A percentile compares a stretch with the other conserved stretches of the same genome.
These are phyloP conservation scores for Echria macrotheca DNA, from an alignment of 495 filamentous ascomycete genomes.

Conservation along the genomic window DNA sequence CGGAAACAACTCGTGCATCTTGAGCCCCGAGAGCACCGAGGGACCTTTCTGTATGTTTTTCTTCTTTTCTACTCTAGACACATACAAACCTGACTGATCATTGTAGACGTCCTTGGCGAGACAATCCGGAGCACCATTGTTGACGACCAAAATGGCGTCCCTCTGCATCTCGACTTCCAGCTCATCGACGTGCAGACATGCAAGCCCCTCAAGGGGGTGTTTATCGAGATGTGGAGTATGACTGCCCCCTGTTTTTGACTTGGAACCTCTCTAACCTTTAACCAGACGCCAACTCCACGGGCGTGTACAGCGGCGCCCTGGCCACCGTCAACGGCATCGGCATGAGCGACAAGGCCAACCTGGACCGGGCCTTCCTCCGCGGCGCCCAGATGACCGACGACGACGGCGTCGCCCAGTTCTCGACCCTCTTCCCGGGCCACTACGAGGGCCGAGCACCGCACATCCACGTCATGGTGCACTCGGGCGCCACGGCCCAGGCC, in stretches of 20 bases:
- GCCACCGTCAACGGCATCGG: constrained; percentile 33
- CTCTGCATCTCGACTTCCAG: constrained; percentile 53
- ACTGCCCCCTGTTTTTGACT: background rate
- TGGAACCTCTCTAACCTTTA: background rate
- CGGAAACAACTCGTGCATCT: constrained; percentile 4
- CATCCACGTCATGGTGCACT: constrained; percentile 35
- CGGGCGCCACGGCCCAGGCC: constrained; percentile 29
- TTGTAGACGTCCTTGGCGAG: constrained; percentile 24
- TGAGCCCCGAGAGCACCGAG: background rate
- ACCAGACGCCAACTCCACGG: constrained; percentile 25
- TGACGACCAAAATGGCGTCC: constrained; percentile 50
- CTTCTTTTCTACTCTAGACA: background rate
- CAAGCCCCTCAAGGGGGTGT: constrained; percentile 47
- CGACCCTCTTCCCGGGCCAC: constrained; percentile 47
- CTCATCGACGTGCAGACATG: constrained; percentile 53
- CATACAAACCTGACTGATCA: background rate
- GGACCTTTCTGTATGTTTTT: constrained; percentile 2
- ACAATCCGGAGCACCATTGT: constrained; percentile 47
- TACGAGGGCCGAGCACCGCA: constrained; percentile 41
- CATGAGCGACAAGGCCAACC: constrained; percentile 29
- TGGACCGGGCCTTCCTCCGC: constrained; percentile 41
- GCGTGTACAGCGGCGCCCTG: constrained; percentile 48
- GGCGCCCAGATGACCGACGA: constrained; percentile 39
- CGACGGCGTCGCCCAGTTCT: constrained; percentile 41
- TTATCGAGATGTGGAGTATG: constrained; percentile 51